A percentile compares a stretch with the other conserved stretches of the same genome.
These are phyloP conservation scores for Pleurotus salmoneostramineus DNA, from an alignment of 768 basidiomycete species.

Conservation along the genomic window DNA sequence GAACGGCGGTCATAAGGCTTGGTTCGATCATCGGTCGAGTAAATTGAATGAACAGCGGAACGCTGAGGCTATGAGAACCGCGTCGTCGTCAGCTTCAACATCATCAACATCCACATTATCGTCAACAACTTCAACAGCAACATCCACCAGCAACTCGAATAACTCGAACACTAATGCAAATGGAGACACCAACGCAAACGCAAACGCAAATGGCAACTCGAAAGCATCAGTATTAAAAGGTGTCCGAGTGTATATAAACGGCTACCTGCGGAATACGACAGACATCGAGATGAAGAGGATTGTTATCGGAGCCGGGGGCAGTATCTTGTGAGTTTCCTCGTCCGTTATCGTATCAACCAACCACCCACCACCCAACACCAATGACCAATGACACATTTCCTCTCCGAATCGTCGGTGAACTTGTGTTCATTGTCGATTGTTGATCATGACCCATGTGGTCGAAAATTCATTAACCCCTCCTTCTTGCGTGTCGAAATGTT, in stretches of 20 bases:
- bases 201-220: too few species aligned
- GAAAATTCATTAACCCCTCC: too few species aligned
- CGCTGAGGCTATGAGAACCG: constrained; percentile 15
- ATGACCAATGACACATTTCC: too few species aligned
- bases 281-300: constrained; percentile 77
- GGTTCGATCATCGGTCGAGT: constrained; percentile 36
- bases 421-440: too few species aligned
- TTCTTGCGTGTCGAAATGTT: too few species aligned
- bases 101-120: too few species aligned
- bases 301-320: constrained; percentile 64
- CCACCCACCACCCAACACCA: too few species aligned
- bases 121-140: too few species aligned
- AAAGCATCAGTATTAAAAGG: constrained; percentile 22
- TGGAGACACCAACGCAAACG: too few species aligned
- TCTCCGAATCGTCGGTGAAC: not conserved
- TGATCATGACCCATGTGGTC: too few species aligned
- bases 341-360: not conserved
- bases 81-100: constrained; percentile 17
- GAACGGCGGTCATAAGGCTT: constrained; percentile 22
- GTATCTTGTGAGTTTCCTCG: constrained; percentile 44
- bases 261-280: constrained; percentile 66
- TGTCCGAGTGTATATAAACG: constrained; percentile 65
- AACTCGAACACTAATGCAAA: too few species aligned
- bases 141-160: too few species aligned
- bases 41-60: constrained; percentile 37